Evolutionary conservation across 2,329 filamentous ascomycete genomes (phyloP), one percentile per base, ranked within the genome.

Genomic region (Arthrobotrys sinensis): DNA sequence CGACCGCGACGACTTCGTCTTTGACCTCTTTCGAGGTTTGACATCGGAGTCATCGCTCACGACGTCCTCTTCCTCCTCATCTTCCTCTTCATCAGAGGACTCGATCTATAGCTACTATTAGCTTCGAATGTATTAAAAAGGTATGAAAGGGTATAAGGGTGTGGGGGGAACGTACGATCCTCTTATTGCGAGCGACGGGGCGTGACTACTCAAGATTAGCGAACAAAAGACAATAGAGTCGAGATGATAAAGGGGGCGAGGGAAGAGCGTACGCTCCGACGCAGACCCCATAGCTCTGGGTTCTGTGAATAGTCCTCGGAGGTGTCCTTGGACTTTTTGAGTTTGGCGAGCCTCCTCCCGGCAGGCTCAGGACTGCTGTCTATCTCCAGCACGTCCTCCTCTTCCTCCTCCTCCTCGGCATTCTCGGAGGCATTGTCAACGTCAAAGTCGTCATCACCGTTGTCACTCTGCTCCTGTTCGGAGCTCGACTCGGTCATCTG

Each of bases 261-360:
- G 5, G 11, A 36, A 80, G 72, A 80, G 85, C 92, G 80, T 91
- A 96, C 94, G 86, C 96, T 99, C 86, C 96, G 90, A 82, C 96
- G 90, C 81, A 99, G 88, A 57, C 96, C 96, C 86, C 98, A 99
- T 7, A 99, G 87, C 85, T 97, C 94, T 52, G 96, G 96, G 82
- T 99, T 97, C 83, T 76, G 66, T n/a, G 68, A 73, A 43, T 68
- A 73, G 64, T 75, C 70, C 46, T 73, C 76, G 16, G 76, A 21
- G n/a, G 62, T 19, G 34, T 79, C 69, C 48, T 79, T 79, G 16
- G 68, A 38, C 64, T 69, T 73, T 50, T 75, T 79, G 6, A 60
- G 14, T 57, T 79, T 79, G 14, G 62, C 46, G 36, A 45, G 55
- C 57, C 76, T 46, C 64, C 63, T 73, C 24, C 69, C 69, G 21